Evolutionary conservation across 2,329 filamentous ascomycete genomes (phyloP).

Genomic region (Graphiopsis chlorocephala): DNA sequence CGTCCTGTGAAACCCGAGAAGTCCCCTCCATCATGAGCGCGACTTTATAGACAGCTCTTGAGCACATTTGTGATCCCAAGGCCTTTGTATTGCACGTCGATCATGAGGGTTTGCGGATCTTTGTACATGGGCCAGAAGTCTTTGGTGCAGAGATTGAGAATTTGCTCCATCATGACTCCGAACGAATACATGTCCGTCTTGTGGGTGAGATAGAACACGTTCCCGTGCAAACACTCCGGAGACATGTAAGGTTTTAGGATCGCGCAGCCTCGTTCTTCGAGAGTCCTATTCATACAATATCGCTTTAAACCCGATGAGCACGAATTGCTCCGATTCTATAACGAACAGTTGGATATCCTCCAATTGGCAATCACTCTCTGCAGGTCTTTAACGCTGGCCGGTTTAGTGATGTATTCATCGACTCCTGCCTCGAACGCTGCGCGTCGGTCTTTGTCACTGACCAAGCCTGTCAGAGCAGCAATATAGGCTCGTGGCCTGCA

Average conservation of each 20-base stretch:
- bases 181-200: constrained; percentile 2
- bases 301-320: too few species aligned
- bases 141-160: background rate
- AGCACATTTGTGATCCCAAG: background rate
- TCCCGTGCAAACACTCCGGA: background rate
- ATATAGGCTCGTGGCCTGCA: background rate
- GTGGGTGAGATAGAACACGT: background rate
- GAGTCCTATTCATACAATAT: too few species aligned
- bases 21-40: background rate
- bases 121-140: background rate
- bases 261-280: too few species aligned
- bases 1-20: background rate
- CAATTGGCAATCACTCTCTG: background rate
- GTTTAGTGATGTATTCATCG: background rate
- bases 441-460: background rate
- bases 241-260: background rate
- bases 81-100: background rate
- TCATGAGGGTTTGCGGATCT: background rate
- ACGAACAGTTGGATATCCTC: background rate
- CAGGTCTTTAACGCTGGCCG: constrained; percentile 24
- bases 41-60: background rate
- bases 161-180: background rate
- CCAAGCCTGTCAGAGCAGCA: background rate
- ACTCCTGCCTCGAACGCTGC: background rate
- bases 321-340: too few species aligned